Base-by-base conservation (phyloP, 2,329 filamentous ascomycete species). In the Tolypocladium endophyticum region DNA sequence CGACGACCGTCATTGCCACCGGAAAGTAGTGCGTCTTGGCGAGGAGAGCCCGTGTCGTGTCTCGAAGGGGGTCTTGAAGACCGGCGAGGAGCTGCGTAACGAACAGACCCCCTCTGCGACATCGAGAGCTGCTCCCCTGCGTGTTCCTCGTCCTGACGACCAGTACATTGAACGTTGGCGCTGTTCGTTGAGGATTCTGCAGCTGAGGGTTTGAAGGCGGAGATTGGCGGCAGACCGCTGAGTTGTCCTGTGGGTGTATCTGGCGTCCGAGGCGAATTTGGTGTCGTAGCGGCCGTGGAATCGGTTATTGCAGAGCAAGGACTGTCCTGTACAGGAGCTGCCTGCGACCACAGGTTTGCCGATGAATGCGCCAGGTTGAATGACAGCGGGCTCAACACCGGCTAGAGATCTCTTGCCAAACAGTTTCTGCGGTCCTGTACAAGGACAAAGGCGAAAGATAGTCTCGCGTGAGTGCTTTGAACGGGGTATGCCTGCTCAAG, bases 91-190 rank as follows among this genome's bases (percentile, higher is more conserved):
- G 76, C 73, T 78, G 81, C 78, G 72, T 74, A 78, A 80, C 81
- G 76, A 74, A 76, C 77, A 79, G 79, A 73, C 69, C 77, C 79
- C 76, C 78, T 80, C 78, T 84, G 81, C 77, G 83, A 85, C 84
- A 87, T 87, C 77, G 82, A 80, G 77, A 76, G 76, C 80, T 79
- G 78, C 74, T 82, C 81, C 78, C 81, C 80, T 79, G 73, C 76
- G 72, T 74, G 72, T 74, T 74, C 74, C 71, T 75, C 74, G 74
- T 75, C 77, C 73, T 73, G 73, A 74, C 74, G 76, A 76, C 76
- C 77, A 73, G 77, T 74, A 81, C 83, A 86, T 86, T 79, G 83
- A 84, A 77, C 71, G 66, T 65, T 65, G 53, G 58, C 64, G 55
- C 61, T 60, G 38, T 59, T 61, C 61, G 63, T 58, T 61, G 67